Percentiles rank a stretch among this genome's conserved stretches.
phyloP scores from a whole-genome alignment of 768 basidiomycete species.

The Russula virescens region DNA sequence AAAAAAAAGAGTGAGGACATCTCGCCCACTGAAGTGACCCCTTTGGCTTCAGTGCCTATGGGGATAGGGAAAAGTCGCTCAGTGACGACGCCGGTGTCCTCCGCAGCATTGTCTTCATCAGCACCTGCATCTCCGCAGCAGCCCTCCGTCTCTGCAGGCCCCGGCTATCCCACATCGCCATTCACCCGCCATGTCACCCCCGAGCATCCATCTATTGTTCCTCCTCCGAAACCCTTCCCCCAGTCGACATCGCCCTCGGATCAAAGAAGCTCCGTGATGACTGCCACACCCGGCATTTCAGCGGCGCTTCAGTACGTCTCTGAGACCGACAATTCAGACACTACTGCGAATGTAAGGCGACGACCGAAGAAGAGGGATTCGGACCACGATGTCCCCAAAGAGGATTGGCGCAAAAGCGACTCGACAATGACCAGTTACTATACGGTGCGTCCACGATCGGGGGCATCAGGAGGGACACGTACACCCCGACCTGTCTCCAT shows the following conservation, averaged over 20 bases:
- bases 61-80: constrained; percentile 20
- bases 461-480: constrained; percentile 36
- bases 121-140: constrained; percentile 14
- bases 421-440: constrained; percentile 67
- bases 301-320: constrained; percentile 53
- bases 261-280: constrained; percentile 47
- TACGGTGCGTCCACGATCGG: constrained; percentile 55
- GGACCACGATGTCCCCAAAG: constrained; percentile 40
- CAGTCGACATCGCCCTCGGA: constrained; percentile 24
- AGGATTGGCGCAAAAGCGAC: constrained; percentile 76
- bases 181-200: constrained; percentile 2
- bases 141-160: constrained; percentile 14
- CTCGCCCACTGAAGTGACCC: constrained; percentile 20
- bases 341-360: neutral
- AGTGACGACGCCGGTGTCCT: constrained; percentile 24
- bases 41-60: neutral
- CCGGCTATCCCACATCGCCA: constrained; percentile 2
- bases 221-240: constrained; percentile 5
- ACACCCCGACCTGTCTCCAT: constrained; percentile 70
- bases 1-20: constrained; percentile 54
- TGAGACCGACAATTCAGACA: constrained; percentile 33
- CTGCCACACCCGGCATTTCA: constrained; percentile 51
- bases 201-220: neutral
- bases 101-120: constrained; percentile 26
- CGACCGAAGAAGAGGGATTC: constrained; percentile 31